Percentiles rank a stretch among this genome's conserved stretches.
Evolutionary conservation across 495 filamentous ascomycete species (phyloP).

Genomic region (Daldinia concentrica): DNA sequence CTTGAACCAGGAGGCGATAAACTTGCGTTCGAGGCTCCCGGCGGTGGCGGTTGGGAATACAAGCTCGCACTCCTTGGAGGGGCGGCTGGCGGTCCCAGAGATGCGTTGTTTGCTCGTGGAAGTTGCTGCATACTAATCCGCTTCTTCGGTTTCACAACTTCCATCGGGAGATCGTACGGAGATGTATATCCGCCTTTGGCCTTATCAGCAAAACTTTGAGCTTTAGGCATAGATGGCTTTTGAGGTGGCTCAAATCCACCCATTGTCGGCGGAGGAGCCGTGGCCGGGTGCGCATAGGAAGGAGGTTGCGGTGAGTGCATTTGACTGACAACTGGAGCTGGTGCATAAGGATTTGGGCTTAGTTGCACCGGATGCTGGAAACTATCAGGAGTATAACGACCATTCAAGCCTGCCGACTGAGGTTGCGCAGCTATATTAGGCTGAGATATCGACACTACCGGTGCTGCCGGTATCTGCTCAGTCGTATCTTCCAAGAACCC

Average conservation of each 20-base stretch:
- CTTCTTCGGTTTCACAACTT: conserved; percentile 75
- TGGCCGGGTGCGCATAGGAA: conserved; percentile 52
- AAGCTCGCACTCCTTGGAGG: conserved; percentile 72
- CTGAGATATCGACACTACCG: conserved; percentile 29
- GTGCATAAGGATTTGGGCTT: conserved; percentile 50
- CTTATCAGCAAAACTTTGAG: conserved; percentile 86
- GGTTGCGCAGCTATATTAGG: conserved; percentile 41
- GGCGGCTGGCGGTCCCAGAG: conserved; percentile 55
- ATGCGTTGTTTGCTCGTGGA: conserved; percentile 44
- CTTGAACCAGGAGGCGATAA: conserved; percentile 49
- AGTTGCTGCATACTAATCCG: conserved; percentile 58
- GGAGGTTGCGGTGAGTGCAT: conserved; percentile 45
- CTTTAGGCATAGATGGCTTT: conserved; percentile 59
- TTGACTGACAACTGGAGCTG: conserved; percentile 35
- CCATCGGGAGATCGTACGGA: conserved; percentile 94
- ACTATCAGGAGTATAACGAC: conserved; percentile 49
- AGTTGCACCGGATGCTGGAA: conserved; percentile 43
- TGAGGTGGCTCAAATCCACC: conserved; percentile 52
- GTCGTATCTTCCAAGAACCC: conserved; percentile 72
- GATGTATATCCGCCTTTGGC: conserved; percentile 90
- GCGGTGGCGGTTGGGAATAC: conserved; percentile 52
- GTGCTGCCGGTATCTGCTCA: conserved; percentile 36
- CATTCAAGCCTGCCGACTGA: conserved; percentile 48
- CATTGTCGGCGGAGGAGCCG: conserved; percentile 54
- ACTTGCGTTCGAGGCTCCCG: conserved; percentile 45